Evolutionary conservation across 371 early-diverging fungal genomes (phyloP).

Genomic region (Lichtheimia corymbifera): DNA sequence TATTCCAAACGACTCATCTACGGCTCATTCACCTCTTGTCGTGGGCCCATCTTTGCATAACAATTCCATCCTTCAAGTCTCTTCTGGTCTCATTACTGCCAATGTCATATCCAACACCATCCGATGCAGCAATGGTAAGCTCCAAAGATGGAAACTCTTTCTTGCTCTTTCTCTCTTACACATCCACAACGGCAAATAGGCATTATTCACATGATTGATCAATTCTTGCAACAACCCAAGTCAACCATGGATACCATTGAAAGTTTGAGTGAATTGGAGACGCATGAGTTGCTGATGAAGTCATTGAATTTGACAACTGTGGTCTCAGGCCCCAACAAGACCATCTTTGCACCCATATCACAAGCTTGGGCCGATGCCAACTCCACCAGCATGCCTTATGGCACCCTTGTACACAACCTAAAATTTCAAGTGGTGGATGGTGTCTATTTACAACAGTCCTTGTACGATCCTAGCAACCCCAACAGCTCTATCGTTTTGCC

Average conservation of each 20-base stretch:
- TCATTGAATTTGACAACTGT: conserved; percentile 26
- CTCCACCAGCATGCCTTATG: conserved; percentile 26
- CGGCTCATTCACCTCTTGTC: conserved; percentile 19
- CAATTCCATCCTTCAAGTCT: conserved; percentile 11
- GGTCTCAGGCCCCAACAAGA: conserved; percentile 22
- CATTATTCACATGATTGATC: conserved; percentile 26
- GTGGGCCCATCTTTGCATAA: conserved; percentile 13
- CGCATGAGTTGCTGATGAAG: conserved; percentile 18
- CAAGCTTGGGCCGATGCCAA: conserved; percentile 25
- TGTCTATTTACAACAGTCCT: conserved; percentile 15
- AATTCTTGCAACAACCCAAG: conserved; percentile 19
- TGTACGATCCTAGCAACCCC: background rate
- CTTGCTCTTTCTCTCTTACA: background rate
- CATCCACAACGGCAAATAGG: conserved; percentile 15
- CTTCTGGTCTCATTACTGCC: conserved; percentile 22
- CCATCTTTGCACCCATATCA: conserved; percentile 30
- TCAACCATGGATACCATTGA: conserved; percentile 25
- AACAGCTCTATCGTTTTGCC: conserved; percentile 10
- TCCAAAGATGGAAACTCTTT: background rate
- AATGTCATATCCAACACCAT: conserved; percentile 17
- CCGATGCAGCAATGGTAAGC: conserved; percentile 32
- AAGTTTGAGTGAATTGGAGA: conserved; percentile 17
- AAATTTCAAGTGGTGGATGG: conserved; percentile 31
- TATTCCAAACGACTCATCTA: conserved; percentile 13
- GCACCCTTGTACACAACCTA: conserved; percentile 28